Base-by-base conservation (phyloP, 1,284 basidiomycete species). In the Cryptococcus jaspeensis region DNA sequence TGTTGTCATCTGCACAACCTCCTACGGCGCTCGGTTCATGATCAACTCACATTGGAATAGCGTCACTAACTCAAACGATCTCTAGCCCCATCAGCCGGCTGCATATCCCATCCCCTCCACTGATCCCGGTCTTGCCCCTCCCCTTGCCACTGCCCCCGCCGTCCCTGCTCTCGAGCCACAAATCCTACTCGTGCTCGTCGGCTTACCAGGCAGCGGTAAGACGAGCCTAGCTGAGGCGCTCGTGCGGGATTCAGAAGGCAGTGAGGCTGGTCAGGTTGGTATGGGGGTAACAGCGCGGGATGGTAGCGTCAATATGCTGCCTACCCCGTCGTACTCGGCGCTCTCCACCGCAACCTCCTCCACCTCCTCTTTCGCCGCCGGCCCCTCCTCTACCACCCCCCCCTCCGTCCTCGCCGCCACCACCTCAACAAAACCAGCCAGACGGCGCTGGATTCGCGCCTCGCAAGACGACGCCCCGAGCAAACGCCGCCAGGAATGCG, bases 401-500 rank as follows among this genome's bases (percentile, higher is more conserved):
- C 18, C 41, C 41, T 7, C 23, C 41, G 12, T n/a, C 15, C 39
- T 4, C n/a, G 39, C 39, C 18, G n/a, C n/a, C 7, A 5, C 11
- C 39, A 20, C 39, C 7, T 9, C 39, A 15, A 41, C 7, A 41
- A 1, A 41, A 16, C 16, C 16, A 8, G 32, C 18, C 13, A 52
- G 28, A 23, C 41, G 64, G 16, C 36, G 15, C 37, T 78, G 76
- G 76, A 59, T 72, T 12, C 56, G 76, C 44, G 75, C 72, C 13
- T 74, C 72, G 23, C 76, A 78, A 60, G 76, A 78, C 56, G 75
- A 78, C 53, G 69, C 71, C 3, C 70, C 70, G 3, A 59, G 48
- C 46, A 52, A 65, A 20, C 56, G 68, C 28, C 55, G 75, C 35
- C 70, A 73, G 43, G 75, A 78, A 51, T 72, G 69, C 36, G 76